These are phyloP conservation scores for Cyclotella cryptica DNA, from an alignment of 108 stramenopile genomes.

Conservation along the genomic window DNA sequence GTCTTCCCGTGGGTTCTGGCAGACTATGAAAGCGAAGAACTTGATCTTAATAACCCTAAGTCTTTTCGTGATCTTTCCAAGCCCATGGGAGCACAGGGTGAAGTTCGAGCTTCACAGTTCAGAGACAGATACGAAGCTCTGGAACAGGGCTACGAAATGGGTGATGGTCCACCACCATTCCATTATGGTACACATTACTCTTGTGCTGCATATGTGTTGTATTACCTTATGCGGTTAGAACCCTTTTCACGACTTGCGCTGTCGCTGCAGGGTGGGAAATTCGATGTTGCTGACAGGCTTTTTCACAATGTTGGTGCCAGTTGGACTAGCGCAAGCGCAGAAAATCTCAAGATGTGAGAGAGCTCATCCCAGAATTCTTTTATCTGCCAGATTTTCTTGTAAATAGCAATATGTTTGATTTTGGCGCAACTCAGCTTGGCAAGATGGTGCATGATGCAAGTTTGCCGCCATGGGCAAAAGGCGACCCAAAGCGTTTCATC, in stretches of 20 bases:
- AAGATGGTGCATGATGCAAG: constrained; percentile 87
- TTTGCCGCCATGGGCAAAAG: constrained; percentile 95
- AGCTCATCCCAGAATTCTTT: constrained; percentile 98
- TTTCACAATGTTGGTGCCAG: constrained; percentile 92
- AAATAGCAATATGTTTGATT: constrained; percentile 91
- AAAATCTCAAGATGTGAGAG: constrained; percentile 96
- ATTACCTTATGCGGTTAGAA: constrained; percentile 96
- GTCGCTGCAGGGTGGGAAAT: constrained; percentile 93
- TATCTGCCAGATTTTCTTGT: constrained; percentile 94
- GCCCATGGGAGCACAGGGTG: constrained; percentile 94
- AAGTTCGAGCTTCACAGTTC: constrained; percentile 88
- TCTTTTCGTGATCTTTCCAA: constrained; percentile 95
- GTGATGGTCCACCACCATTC: constrained; percentile 93
- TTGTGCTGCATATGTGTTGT: constrained; percentile 95
- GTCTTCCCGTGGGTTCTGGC: constrained; percentile 99
- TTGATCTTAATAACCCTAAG: constrained; percentile 92
- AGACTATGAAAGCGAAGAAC: constrained; percentile 93
- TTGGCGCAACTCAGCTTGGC: constrained; percentile 85
- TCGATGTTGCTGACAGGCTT: constrained; percentile 98
- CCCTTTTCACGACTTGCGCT: constrained; percentile 94
- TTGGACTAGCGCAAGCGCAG: constrained; percentile 85
- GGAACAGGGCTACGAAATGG: constrained; percentile 72
- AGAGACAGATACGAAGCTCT: constrained; percentile 91
- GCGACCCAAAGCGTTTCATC: constrained; percentile 85
- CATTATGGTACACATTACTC: constrained; percentile 99